Evolutionary conservation across 768 basidiomycete species (phyloP).

Genomic region (Phylloporus sp.): DNA sequence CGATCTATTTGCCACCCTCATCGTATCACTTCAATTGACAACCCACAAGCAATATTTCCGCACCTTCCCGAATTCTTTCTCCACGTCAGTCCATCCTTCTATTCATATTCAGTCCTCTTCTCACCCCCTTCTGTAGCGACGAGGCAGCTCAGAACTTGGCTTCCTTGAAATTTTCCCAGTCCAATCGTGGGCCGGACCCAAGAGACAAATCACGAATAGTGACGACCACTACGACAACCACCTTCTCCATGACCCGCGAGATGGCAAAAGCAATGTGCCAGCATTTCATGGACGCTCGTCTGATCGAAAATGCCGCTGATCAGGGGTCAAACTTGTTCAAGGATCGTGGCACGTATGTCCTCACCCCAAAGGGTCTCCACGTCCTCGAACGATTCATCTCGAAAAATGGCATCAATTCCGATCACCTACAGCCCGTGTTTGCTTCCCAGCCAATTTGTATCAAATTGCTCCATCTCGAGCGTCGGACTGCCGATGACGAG

Average conservation of each 20-base stretch:
- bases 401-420: constrained; percentile 97
- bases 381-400: constrained; percentile 99
- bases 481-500: constrained; percentile 90
- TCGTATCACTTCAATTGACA: constrained; percentile 86
- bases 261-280: constrained; percentile 99
- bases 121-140: constrained; percentile 52
- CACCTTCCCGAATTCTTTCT: constrained; percentile 89
- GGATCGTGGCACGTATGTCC: constrained; percentile 91
- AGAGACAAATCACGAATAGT: constrained; percentile 97
- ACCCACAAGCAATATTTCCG: constrained; percentile 96
- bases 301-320: constrained; percentile 96
- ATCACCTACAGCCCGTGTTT: constrained; percentile 88
- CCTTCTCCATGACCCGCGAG: constrained; percentile 98
- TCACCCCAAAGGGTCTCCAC: constrained; percentile 97
- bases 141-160: constrained; percentile 92
- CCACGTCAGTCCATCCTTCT: constrained; percentile 61
- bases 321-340: constrained; percentile 88
- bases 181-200: constrained; percentile 96
- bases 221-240: constrained; percentile 98
- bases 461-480: constrained; percentile 95
- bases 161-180: constrained; percentile 97
- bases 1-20: constrained; percentile 94
- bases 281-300: constrained; percentile 98
- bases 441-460: constrained; percentile 92
- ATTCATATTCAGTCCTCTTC: constrained; percentile 5